phyloP scores from a whole-genome alignment of 2,329 filamentous ascomycete genomes.

The Xylaria sp. region DNA sequence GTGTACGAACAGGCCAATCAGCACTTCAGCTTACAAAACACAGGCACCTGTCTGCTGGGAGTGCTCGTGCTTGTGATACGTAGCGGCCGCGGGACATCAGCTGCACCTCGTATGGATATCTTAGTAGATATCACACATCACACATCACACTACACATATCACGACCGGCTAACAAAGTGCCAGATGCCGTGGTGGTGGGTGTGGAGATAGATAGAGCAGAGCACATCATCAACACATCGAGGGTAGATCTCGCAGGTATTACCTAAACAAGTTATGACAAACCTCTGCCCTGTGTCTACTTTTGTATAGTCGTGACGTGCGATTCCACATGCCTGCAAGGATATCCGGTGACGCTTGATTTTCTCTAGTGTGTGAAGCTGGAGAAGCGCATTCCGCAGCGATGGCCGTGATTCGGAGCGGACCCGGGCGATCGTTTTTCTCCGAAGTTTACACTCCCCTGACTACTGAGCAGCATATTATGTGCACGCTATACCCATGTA shows the following conservation, averaged over 20 bases:
- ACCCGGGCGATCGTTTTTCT: background rate
- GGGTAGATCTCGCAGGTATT: background rate
- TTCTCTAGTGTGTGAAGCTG: background rate
- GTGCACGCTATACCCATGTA: background rate
- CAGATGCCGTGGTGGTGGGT: background rate
- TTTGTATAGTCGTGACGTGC: background rate
- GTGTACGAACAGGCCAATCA: slow-evolving; percentile 24
- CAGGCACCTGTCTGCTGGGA: background rate
- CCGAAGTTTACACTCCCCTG: background rate
- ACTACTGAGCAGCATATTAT: background rate
- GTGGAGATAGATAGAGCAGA: background rate
- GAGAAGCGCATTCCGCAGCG: slow-evolving; percentile 10
- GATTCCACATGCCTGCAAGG: background rate
- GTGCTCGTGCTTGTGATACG: background rate
- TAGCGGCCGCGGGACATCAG: slow-evolving; percentile 7
- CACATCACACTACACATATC: background rate
- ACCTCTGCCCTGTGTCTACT: background rate
- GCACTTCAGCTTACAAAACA: background rate
- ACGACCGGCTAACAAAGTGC: too few species aligned
- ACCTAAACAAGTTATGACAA: background rate
- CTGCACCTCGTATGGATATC: too few species aligned
- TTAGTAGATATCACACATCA: too few species aligned
- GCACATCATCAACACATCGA: too few species aligned
- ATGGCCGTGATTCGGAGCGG: slow-evolving; percentile 18
- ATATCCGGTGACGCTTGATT: background rate